Evolutionary conservation across 371 early-diverging fungal genomes (phyloP), one percentile per base, ranked within the genome.

Genomic region (Choanephora cucurbitarum): DNA sequence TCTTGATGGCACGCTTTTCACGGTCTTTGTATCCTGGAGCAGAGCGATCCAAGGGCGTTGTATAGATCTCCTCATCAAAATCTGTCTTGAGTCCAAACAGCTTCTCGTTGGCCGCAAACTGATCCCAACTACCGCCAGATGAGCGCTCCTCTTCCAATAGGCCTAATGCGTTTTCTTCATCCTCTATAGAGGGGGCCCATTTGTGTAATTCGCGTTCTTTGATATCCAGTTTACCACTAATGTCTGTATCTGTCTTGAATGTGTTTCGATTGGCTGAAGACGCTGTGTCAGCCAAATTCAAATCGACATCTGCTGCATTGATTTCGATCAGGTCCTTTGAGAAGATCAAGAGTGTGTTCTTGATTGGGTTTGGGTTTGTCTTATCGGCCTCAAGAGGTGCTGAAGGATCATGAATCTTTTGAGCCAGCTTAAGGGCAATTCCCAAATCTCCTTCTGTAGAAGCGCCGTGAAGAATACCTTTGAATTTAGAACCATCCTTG

Each of bases 61-160:
- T 99, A 70, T 99, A 99, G 2, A 96, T 62, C 45, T 94, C 92
- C 61, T 98, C 99, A 61, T 98, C 83, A 77, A 92, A 99, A 67
- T 95, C 94, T 1, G 97, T 92, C 23, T 83, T 93, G 50, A 99
- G 82, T 1, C 99, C 99, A 85, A 99, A 99, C 43, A 94, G 75
- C 57, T 82, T 73, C 67, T 96, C 94, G 66, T 99, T 99, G 4
- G 83, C 93, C n/a, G 90, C 93, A 84, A 99, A 99, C 71, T 99
- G 99, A 77, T 99, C 97, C 99, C 99, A 99, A 22, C 78, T 57
- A n/a, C 69, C 59, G 33, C 44, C 46, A 5, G 28, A 28, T 18
- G 72, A n/a, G n/a, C n/a, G 58, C 64, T 55, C 46, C 17, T 57
- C 69, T 13, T 77, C 75, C 40, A 77, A 55, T 3, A 61, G 44